phyloP scores from a whole-genome alignment of 2,329 filamentous ascomycete species.

The Alternaria brassicicola region DNA sequence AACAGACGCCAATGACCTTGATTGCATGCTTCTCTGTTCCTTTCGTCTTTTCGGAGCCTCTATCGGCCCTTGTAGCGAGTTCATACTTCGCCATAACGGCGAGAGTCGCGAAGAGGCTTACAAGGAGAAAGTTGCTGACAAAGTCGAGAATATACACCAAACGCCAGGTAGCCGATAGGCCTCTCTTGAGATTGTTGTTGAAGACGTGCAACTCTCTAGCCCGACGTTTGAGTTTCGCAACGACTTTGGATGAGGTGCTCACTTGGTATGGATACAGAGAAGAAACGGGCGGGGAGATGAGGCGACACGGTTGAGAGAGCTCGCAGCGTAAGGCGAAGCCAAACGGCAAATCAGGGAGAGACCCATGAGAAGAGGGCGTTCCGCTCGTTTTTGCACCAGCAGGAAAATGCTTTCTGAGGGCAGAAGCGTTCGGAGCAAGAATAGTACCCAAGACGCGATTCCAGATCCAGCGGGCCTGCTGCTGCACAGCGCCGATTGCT shows the following conservation, averaged over 20 bases:
- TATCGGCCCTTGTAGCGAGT: neutral
- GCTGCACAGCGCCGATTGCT: neutral
- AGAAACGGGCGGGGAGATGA: conserved; percentile 2
- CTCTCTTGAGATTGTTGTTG: neutral
- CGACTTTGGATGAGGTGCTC: neutral
- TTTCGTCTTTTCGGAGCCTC: neutral
- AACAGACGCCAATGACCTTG: neutral
- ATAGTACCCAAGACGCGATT: neutral
- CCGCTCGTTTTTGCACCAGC: neutral
- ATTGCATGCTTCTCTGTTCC: neutral
- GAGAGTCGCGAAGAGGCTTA: too few relatives aligned
- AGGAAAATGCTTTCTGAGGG: neutral
- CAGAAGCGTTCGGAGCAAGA: neutral
- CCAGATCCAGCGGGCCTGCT: neutral
- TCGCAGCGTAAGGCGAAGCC: conserved; percentile 19
- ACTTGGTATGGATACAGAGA: neutral
- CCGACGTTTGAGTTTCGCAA: neutral
- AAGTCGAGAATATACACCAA: neutral
- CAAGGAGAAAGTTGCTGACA: neutral
- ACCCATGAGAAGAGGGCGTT: neutral
- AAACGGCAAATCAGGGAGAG: conserved; percentile 10
- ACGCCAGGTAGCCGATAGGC: neutral
- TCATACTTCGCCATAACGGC: neutral
- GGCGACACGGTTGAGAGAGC: conserved; percentile 9
- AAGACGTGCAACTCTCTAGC: neutral